Conservation (phyloP, 2,329 filamentous ascomycete genomes). For the Davidsoniella australis region DNA sequence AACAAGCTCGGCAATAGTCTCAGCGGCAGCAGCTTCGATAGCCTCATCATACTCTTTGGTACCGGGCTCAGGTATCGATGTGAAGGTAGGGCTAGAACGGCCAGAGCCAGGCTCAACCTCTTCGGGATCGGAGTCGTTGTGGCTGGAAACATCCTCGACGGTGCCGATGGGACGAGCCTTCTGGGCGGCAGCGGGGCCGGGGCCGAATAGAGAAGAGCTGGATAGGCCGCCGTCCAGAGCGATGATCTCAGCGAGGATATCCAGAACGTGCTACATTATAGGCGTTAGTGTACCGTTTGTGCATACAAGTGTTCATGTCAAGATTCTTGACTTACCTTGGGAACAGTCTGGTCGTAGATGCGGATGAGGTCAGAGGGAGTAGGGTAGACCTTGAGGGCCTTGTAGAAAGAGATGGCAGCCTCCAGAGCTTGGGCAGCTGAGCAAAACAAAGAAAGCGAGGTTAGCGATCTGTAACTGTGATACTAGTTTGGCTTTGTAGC, state of each 20-base stretch:
- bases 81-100: background rate
- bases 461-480: background rate
- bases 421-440: constrained; percentile 55
- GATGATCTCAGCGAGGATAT: constrained; percentile 96
- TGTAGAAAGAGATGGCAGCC: constrained; percentile 90
- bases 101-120: constrained; percentile 9
- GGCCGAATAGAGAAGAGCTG: constrained; percentile 25
- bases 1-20: background rate
- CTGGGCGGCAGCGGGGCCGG: constrained; percentile 12
- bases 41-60: background rate
- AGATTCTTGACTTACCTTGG: constrained; percentile 48
- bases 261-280: constrained; percentile 58
- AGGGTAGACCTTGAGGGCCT: constrained; percentile 95
- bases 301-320: background rate
- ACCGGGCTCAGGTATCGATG: background rate
- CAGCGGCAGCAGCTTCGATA: constrained; percentile 4
- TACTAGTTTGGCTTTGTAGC: background rate
- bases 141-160: constrained; percentile 30
- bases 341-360: constrained; percentile 97
- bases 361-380: constrained; percentile 80
- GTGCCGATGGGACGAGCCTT: constrained; percentile 26
- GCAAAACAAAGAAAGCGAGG: background rate
- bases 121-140: constrained; percentile 14
- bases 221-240: constrained; percentile 66
- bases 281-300: background rate